Percentiles rank a stretch among this genome's conserved stretches.
Evolutionary conservation across 2,329 filamentous ascomycete genomes (phyloP).

Genomic region (Laburnicola sp.): DNA sequence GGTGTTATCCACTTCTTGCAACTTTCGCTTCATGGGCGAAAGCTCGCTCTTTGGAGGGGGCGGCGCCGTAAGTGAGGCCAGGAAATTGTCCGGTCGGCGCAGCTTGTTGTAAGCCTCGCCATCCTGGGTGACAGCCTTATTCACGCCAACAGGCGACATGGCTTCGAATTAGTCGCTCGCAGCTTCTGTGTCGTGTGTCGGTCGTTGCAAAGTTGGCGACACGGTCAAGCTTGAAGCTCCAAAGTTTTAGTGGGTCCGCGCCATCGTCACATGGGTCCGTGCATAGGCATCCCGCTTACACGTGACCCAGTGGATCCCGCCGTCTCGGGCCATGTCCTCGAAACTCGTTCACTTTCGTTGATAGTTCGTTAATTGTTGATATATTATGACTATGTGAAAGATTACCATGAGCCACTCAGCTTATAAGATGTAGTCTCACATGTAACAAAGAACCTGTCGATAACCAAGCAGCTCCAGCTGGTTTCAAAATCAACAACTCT

Average conservation of each 20-base stretch:
- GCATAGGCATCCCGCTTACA: background rate
- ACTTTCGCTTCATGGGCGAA: slow-evolving; percentile 26
- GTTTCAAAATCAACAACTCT: too few relatives aligned
- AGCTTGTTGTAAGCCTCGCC: slow-evolving; percentile 45
- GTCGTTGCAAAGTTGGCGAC: background rate
- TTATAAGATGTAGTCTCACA: too few relatives aligned
- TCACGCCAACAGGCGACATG: slow-evolving; percentile 32
- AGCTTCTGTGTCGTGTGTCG: background rate
- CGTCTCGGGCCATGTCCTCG: too few relatives aligned
- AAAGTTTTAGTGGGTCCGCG: slow-evolving; percentile 7
- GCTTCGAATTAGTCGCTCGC: background rate
- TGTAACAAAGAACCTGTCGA: too few relatives aligned
- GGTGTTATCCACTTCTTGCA: slow-evolving; percentile 15
- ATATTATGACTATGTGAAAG: too few relatives aligned
- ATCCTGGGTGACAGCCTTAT: slow-evolving; percentile 38
- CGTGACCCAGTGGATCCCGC: too few relatives aligned
- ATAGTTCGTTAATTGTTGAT: too few relatives aligned
- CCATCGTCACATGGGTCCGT: background rate
- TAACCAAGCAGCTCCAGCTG: too few relatives aligned
- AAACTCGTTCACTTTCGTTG: too few relatives aligned
- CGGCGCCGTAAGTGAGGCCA: slow-evolving; percentile 16
- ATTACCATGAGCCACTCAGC: too few relatives aligned
- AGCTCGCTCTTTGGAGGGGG: slow-evolving; percentile 12
- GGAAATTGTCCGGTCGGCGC: slow-evolving; percentile 36
- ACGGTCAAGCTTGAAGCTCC: background rate